Base-by-base conservation (phyloP, 1,139 yeast species). In the Suhomyces wounanorum region DNA sequence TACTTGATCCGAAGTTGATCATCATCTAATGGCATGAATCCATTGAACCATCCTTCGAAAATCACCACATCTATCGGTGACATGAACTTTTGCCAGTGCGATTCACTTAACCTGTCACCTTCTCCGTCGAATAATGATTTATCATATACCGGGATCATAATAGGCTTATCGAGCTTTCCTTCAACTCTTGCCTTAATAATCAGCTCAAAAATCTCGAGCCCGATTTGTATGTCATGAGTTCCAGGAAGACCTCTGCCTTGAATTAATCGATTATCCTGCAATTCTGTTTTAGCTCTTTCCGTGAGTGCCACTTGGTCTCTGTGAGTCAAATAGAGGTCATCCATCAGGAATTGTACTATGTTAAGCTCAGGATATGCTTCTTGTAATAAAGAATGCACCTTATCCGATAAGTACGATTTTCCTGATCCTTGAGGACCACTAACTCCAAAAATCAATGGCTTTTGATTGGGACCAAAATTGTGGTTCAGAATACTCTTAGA, bases 361-460 rank as follows among this genome's bases (percentile, higher is more conserved):
- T 67, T 70, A 35, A 79, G 64, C 0, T 68, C 54, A 6, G 81
- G 78, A 47, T 71, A 75, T n/a, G 60, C 57, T 4, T 53, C 50
- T 10, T 68, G 60, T 26, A 84, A 66, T 41, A 70, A 62, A 1
- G 57, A 54, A 6, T 74, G 67, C 7, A 88, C 67, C 33, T 74
- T 67, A 1, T 68, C 64, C 0, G 92, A 80, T 13, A 87, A 73
- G 49, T 82, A 88, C 2, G 96, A 82, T 66, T 92, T 92, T 0
- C 98, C 98, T 1, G 95, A 86, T 0, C 98, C 98, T 64, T 92
- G 98, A 0, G 96, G 96, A 0, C 97, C 98, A 45, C 88, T 83
- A 3, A 90, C 66, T 0, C 94, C 94, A 3, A 90, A 63, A 4
- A 89, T 70, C 31, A 86, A 60, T 1, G 94, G 89, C 38, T 55